These are phyloP conservation scores for Aeminium ludgeri DNA, from an alignment of 495 filamentous ascomycete species.

Conservation along the genomic window DNA sequence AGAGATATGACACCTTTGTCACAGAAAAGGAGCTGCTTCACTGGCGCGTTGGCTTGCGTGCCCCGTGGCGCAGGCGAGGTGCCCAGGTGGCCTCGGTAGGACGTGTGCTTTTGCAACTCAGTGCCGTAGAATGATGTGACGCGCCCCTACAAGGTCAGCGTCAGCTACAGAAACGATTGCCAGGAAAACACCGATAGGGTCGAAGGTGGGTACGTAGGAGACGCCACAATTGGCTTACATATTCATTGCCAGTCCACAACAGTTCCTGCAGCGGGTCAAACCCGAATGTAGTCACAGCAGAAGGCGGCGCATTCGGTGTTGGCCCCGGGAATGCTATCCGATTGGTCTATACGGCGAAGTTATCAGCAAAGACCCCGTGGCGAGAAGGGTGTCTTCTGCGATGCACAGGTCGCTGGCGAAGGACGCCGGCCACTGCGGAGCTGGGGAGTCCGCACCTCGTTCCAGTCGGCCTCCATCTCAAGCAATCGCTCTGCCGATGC, in stretches of 20 bases:
- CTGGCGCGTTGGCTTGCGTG: conserved; percentile 43
- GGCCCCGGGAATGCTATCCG: conserved; percentile 10
- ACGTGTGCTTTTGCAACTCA: conserved; percentile 63
- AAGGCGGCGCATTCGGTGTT: conserved; percentile 7
- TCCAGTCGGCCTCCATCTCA: conserved; percentile 39
- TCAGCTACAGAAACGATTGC: not conserved
- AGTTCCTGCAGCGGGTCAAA: conserved; percentile 83
- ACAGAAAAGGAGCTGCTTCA: conserved; percentile 70
- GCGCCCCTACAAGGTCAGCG: conserved; percentile 43
- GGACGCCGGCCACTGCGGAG: not conserved
- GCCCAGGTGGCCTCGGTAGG: conserved; percentile 46
- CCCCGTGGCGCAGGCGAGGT: conserved; percentile 7
- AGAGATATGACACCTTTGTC: conserved; percentile 74
- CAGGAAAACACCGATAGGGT: not conserved
- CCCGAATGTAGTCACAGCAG: conserved; percentile 41
- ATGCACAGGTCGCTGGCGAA: not conserved
- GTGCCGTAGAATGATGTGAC: conserved; percentile 70
- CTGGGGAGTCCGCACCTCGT: conserved; percentile 27
- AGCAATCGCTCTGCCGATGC: not conserved
- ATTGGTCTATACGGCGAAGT: not conserved
- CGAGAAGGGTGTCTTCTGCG: not conserved
- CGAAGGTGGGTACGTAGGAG: not conserved
- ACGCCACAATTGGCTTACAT: conserved; percentile 37
- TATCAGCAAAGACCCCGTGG: not conserved
- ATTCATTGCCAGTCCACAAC: conserved; percentile 80